Evolutionary conservation across 2,329 filamentous ascomycete genomes (phyloP), one percentile per base, ranked within the genome.

Genomic region (Phyllosticta citriasiana): DNA sequence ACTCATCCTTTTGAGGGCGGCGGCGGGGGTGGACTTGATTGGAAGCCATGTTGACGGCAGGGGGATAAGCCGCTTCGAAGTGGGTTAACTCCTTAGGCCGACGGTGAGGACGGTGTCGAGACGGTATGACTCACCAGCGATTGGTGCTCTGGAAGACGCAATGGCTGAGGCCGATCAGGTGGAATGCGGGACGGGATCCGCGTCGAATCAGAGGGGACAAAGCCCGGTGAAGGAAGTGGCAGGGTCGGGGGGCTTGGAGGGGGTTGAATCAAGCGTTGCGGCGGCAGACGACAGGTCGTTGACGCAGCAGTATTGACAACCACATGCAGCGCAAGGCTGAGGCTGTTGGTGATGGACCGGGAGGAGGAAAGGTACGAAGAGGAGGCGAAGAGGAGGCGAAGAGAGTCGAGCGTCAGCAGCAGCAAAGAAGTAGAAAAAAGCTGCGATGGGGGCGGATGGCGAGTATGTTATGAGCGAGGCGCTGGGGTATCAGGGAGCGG

Each of bases 321-420:
- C n/a, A 47, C 40, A 47, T 47, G 40, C 40, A 47, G 40, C 40
- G 40, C 40, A 47, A 47, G 40, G 40, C 40, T 47, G 40, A 47
- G 40, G 5, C 40, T n/a, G 40, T 1, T 47, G 40, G 5, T n/a
- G 40, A 16, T 2, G 14, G 40, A 16, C 35, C 35, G 35, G 35
- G 16, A 47, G 35, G 97, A 69, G 96, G 91, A 16, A 47, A 14
- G 40, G 40, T 4, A 19, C 5, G 14, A 2, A 5, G 1, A 6
- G n/a, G 7, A 47, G 14, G 40, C 4, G 14, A 16, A 5, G 40
- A 16, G 5, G 33, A 40, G 33, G 33, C 40, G 40, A 16, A n/a
- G 12, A 16, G 14, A 3, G 35, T 16, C 14, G 35, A 47, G 35
- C 2, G 35, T 5, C 12, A 47, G 35, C 14, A 47, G 35, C 14